Evolutionary conservation across 2,329 filamentous ascomycete genomes (phyloP).

Genomic region (Aspergillus tubingensis): DNA sequence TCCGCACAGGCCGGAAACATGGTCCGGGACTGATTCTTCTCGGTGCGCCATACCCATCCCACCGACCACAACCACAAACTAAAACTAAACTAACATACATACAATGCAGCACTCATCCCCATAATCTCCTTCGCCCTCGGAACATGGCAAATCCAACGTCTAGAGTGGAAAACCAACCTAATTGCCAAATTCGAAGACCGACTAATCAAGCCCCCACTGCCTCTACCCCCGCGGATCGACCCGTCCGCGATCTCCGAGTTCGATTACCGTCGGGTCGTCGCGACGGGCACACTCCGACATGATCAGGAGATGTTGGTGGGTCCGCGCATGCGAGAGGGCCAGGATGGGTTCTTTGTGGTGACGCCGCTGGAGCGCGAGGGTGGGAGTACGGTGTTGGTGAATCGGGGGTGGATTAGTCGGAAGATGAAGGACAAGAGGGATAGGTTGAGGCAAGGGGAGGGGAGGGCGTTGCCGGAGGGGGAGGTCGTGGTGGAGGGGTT

Average conservation of each 20-base stretch:
- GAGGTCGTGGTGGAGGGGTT: constrained; percentile 73
- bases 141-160: constrained; percentile 91
- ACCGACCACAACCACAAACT: not conserved
- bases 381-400: constrained; percentile 75
- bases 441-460: constrained; percentile 46
- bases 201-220: constrained; percentile 79
- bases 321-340: constrained; percentile 82
- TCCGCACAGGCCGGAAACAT: constrained; percentile 73
- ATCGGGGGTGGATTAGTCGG: constrained; percentile 88
- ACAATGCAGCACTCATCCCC: constrained; percentile 73
- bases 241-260: constrained; percentile 81
- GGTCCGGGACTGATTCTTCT: constrained; percentile 79
- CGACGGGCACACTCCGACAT: constrained; percentile 74
- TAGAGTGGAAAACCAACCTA: constrained; percentile 91
- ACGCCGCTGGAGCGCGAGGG: constrained; percentile 78
- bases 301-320: constrained; percentile 97
- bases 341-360: constrained; percentile 87
- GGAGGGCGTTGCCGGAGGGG: constrained; percentile 64
- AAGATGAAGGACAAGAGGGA: constrained; percentile 65
- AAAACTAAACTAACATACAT: constrained; percentile 10
- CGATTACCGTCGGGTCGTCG: constrained; percentile 82
- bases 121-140: constrained; percentile 87
- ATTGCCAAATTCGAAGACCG: constrained; percentile 92
- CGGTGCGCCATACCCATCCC: constrained; percentile 48
- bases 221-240: constrained; percentile 80